Conservation (phyloP, 257 asterid species). For the Lycium barbarum region DNA sequence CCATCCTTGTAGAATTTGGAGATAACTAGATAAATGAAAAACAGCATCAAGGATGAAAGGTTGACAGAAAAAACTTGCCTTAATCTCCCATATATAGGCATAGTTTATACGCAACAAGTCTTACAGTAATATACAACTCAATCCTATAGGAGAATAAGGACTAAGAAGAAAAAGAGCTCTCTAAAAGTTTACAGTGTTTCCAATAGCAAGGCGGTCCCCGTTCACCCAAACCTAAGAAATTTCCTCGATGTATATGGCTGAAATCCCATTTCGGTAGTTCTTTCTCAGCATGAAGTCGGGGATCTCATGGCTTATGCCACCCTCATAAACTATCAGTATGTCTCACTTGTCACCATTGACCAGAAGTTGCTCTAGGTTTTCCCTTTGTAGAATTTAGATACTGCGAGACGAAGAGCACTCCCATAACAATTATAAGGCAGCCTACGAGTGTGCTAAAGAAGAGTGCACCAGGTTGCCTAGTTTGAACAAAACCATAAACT, state of each 20-base stretch:
- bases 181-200: neutral
- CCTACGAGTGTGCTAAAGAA: slow-evolving; percentile 98
- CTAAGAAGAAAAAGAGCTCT: neutral
- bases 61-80: slow-evolving; percentile 9
- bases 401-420: slow-evolving; percentile 83
- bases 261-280: neutral
- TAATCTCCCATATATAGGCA: neutral
- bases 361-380: slow-evolving; percentile 72
- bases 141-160: neutral
- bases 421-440: slow-evolving; percentile 92
- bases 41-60: neutral
- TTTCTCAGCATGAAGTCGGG: slow-evolving; percentile 2
- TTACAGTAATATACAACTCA: slow-evolving; percentile 19
- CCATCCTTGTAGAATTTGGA: neutral
- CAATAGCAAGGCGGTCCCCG: too few species aligned
- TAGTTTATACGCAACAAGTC: neutral
- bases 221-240: neutral
- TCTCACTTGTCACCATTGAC: slow-evolving; percentile 47
- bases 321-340: slow-evolving; percentile 7
- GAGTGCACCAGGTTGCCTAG: slow-evolving; percentile 97
- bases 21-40: neutral
- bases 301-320: neutral
- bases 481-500: slow-evolving; percentile 91
- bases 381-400: slow-evolving; percentile 78
- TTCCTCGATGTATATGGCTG: neutral